Base-by-base conservation (phyloP, 768 basidiomycete genomes). In the Serendipita indica region DNA sequence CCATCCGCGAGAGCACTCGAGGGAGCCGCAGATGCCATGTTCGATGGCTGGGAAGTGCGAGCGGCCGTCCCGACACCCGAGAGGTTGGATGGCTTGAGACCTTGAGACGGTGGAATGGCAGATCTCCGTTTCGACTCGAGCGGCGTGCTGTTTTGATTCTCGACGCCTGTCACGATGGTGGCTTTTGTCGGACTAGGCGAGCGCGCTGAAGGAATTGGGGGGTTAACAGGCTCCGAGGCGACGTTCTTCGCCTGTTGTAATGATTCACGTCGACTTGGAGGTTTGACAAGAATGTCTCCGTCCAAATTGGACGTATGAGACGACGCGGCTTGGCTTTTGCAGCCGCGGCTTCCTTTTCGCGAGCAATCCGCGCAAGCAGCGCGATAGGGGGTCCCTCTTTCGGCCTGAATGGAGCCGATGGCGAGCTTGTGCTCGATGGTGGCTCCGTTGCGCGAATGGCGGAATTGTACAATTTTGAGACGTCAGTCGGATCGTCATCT, bases 261-360 rank as follows among this genome's bases (percentile, higher is more conserved):
- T 27, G 49, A 54, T n/a, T 54, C 49, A n/a, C 49, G 20, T n/a
- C 49, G 49, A n/a, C 49, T 54, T 25, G 49, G 49, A 12, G 49
- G 49, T 32, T 54, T 54, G 7, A 54, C 49, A 7, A 54, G 49
- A n/a, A 54, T 14, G n/a, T 54, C 49, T 10, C 49, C 49, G n/a
- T 54, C 22, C 16, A 7, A n/a, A 28, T 25, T 25, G 7, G 49
- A 1, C 20, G 49, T 14, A 46, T 7, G 13, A 46, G 25, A 27
- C 43, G 35, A 37, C 27, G 5, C 27, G 41, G 16, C 16, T n/a
- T 4, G 27, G 18, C 41, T 18, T 43, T 43, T 43, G 5, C 5
- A 1, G 41, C 1, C 27, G 41, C 5, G 18, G 18, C 18, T n/a
- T 43, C 18, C 41, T 43, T 5, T 43, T 43, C 41, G 18, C 41